Evolutionary conservation across 1,284 basidiomycete genomes (phyloP).

Genomic region (Melampsora abietis-canadensis): DNA sequence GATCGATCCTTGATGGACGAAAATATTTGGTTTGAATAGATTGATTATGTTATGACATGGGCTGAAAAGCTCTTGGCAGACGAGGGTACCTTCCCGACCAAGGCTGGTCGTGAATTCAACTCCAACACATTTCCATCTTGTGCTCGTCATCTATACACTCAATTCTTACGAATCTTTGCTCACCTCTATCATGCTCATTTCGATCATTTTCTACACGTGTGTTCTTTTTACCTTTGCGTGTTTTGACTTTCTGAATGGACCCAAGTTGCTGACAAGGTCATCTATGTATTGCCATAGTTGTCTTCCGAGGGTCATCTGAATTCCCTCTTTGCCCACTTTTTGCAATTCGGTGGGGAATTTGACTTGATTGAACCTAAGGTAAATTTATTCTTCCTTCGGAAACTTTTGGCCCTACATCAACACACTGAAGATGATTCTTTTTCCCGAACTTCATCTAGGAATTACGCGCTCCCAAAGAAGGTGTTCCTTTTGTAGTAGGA

Average conservation of each 20-base stretch:
- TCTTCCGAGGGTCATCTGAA: constrained; percentile 41
- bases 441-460: constrained; percentile 15
- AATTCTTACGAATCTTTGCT: constrained; percentile 42
- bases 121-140: constrained; percentile 38
- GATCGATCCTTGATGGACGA: neutral
- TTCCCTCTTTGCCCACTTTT: constrained; percentile 41
- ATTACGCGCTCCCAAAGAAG: constrained; percentile 40
- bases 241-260: neutral
- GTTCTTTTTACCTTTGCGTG: neutral
- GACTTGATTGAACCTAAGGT: constrained; percentile 42
- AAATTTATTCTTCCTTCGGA: neutral
- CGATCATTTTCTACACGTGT: constrained; percentile 39
- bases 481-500: constrained; percentile 37
- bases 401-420: too few relatives aligned
- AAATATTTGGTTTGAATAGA: constrained; percentile 51
- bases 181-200: constrained; percentile 43
- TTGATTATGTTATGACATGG: constrained; percentile 99
- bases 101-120: constrained; percentile 65
- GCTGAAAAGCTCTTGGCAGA: constrained; percentile 90
- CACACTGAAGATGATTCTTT: neutral
- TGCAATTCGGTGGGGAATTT: constrained; percentile 42
- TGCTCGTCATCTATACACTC: constrained; percentile 36
- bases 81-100: constrained; percentile 89
- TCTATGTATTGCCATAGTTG: constrained; percentile 1
- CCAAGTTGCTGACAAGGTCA: neutral